Base-by-base conservation (phyloP, 139 green algal species). In the Prasinococcaceae sp. region DNA sequence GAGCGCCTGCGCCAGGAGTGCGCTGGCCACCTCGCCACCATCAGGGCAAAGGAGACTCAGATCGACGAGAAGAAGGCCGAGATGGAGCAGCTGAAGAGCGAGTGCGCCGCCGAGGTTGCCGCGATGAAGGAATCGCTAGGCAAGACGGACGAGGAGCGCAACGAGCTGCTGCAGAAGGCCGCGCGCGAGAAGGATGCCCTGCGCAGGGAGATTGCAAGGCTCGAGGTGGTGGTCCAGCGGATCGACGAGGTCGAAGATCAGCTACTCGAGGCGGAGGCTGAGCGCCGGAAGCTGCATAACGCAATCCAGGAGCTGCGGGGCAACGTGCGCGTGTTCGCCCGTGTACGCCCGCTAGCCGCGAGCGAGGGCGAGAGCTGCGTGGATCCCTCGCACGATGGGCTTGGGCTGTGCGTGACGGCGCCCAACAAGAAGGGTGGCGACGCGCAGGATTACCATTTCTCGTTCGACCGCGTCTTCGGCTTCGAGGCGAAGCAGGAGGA, bases 301-400 rank as follows among this genome's bases (percentile, higher is more conserved):
- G 80, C 76, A 43, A 84, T 94, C 39, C 78, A 84, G 72, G 81
- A 92, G 68, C 69, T 94, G 28, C 89, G 89, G 47, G 86, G 86
- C 52, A 95, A 95, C 70, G 90, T 95, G 53, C 69, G 86, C 4
- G 86, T 95, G n/a, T 94, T 93, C 68, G 84, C 77, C 58, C 71
- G 86, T 1, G 79, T 94, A 35, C 66, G 84, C 0, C 86, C 86
- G 2, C n/a, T n/a, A n/a, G 36, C 70, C 20, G 66, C 58, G 28
- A 25, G 25, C 6, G 38, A 51, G 29, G n/a, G 23, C 22, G 22
- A 33, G 50, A 50, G 42, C 16, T 36, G 20, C 19, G 14, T 28
- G 19, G 10, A 32, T 16, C 42, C 19, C 42, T 9, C 9, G 22
- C 10, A 49, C 9, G 42, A 49, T 10, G 14, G 42, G 42, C 20